phyloP scores from a whole-genome alignment of 441 rosid species.

The Raphanus hybrid region DNA sequence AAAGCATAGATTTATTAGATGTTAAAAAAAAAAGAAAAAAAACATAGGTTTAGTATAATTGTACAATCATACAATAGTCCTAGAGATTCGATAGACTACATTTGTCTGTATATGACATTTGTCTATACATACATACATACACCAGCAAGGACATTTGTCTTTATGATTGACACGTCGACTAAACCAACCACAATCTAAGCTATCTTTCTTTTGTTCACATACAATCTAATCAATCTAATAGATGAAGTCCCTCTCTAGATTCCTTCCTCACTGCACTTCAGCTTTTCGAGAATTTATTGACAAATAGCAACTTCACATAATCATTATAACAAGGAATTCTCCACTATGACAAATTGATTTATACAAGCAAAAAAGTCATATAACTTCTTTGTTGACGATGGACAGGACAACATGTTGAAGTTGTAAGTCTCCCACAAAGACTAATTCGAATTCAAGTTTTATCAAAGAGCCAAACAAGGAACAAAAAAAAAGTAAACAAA shows the following conservation, averaged over 20 bases:
- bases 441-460: constrained; percentile 21
- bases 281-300: not conserved
- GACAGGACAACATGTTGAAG: constrained; percentile 11
- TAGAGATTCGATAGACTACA: not conserved
- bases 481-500: not conserved
- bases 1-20: too few species aligned
- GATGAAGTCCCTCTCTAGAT: constrained; percentile 21
- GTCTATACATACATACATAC: not conserved
- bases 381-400: constrained; percentile 29
- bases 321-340: constrained; percentile 12
- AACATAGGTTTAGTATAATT: too few species aligned
- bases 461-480: not conserved
- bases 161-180: not conserved
- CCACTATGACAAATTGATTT: not conserved
- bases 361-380: constrained; percentile 9
- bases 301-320: not conserved
- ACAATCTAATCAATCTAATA: not conserved
- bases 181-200: too few species aligned
- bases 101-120: not conserved
- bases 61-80: not conserved
- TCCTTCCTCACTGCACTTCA: constrained; percentile 24
- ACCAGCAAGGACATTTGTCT: not conserved
- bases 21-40: too few species aligned
- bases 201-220: too few species aligned
- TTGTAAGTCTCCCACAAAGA: constrained; percentile 12